Percentiles rank a stretch among this genome's conserved stretches.
Evolutionary conservation across 2,329 filamentous ascomycete genomes (phyloP).

Genomic region (Cercospora zeina): DNA sequence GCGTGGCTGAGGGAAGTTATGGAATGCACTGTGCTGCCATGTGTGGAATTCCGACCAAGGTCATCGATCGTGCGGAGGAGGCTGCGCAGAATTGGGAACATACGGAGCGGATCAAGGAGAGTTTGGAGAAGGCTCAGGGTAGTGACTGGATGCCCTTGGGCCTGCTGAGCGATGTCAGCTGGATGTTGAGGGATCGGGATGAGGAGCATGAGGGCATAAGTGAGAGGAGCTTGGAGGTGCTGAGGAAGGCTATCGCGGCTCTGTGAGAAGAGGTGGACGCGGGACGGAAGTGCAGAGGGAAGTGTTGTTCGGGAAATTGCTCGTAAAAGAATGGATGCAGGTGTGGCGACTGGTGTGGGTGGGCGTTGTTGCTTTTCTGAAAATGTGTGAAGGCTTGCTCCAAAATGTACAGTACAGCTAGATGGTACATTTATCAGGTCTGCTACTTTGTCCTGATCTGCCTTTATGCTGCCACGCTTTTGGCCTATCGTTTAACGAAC

Average conservation of each 20-base stretch:
- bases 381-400: neutral
- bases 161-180: constrained; percentile 81
- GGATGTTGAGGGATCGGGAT: constrained; percentile 62
- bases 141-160: constrained; percentile 83
- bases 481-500: too few species aligned
- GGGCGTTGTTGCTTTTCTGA: neutral
- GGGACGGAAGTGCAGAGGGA: neutral
- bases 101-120: constrained; percentile 85
- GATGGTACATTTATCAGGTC: constrained; percentile 1
- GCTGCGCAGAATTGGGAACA: constrained; percentile 94
- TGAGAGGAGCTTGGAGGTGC: constrained; percentile 57
- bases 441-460: neutral
- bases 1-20: constrained; percentile 93
- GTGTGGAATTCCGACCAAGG: constrained; percentile 83
- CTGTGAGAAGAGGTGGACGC: constrained; percentile 42
- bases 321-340: neutral
- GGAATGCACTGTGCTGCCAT: constrained; percentile 99
- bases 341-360: neutral
- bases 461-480: neutral
- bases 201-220: constrained; percentile 43
- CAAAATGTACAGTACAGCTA: neutral
- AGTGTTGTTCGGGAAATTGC: neutral
- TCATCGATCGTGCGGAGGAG: constrained; percentile 83
- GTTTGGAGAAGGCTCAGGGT: constrained; percentile 68
- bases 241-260: constrained; percentile 58